Evolutionary conservation across 2,329 filamentous ascomycete species (phyloP).

Genomic region (Magnaporthiopsis poae): DNA sequence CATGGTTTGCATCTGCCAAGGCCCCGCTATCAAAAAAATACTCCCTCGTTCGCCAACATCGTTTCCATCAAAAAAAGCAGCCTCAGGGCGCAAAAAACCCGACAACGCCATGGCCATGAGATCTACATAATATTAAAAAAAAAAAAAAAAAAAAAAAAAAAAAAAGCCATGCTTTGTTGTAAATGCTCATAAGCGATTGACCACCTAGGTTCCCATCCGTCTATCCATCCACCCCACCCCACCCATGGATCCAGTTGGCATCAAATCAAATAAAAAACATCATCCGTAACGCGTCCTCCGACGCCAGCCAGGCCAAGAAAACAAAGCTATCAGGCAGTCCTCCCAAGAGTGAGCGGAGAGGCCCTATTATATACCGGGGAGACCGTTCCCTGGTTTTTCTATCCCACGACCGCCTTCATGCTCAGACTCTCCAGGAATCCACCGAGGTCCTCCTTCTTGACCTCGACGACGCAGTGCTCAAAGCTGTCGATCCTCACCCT

Average conservation of each 20-base stretch:
- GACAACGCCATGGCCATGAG: conserved; percentile 8
- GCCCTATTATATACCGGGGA: no score
- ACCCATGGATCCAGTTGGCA: not conserved
- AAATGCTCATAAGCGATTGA: not conserved
- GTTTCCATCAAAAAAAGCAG: not conserved
- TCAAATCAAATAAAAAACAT: not conserved
- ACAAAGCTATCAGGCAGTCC: not conserved
- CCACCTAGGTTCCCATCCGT: not conserved
- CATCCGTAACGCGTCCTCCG: no score
- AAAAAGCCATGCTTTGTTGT: not conserved
- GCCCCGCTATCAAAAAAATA: not conserved
- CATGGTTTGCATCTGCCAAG: no score
- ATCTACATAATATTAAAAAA: not conserved
- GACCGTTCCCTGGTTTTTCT: no score
- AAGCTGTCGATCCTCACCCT: conserved; percentile 90
- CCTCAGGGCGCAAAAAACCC: not conserved
- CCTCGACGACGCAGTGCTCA: conserved; percentile 93
- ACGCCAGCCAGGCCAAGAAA: no score
- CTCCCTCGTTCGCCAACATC: not conserved
- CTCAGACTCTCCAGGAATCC: conserved; percentile 87
- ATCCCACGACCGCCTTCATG: conserved; percentile 74
- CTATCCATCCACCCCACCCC: not conserved
- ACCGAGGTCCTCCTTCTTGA: conserved; percentile 87
- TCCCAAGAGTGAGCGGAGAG: no score
- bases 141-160: no score